Conservation (phyloP, 2,329 filamentous ascomycete species). For the Bisporella sp. region DNA sequence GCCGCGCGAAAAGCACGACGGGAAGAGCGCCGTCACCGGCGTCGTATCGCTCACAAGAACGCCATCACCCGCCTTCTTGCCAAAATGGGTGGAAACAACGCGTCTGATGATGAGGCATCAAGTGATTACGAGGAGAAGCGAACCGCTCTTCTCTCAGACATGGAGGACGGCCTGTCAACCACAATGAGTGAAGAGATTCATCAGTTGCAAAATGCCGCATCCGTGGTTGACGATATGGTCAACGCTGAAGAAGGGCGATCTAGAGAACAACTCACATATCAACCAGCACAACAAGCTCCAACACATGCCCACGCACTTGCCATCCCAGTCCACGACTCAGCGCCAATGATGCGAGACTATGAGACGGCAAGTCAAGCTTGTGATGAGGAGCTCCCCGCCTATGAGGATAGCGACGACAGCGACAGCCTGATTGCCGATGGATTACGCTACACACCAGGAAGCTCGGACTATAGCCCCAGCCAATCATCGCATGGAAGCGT, state of each 20-base stretch:
- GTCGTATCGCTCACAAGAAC: constrained; percentile 14
- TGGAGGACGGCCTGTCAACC: constrained; percentile 16
- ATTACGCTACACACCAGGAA: constrained; percentile 21
- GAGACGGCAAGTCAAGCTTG: background rate
- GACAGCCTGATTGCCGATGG: constrained; percentile 21
- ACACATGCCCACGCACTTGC: background rate
- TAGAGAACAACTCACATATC: background rate
- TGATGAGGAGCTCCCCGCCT: constrained; percentile 1
- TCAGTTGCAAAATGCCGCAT: constrained; percentile 16
- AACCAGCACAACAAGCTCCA: background rate
- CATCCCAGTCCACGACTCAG: background rate
- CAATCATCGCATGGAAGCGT: constrained; percentile 15
- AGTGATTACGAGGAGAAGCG: constrained; percentile 19
- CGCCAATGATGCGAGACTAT: background rate
- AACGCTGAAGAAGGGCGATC: constrained; percentile 8
- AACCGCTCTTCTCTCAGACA: constrained; percentile 9
- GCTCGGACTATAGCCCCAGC: constrained; percentile 16
- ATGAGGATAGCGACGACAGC: constrained; percentile 4
- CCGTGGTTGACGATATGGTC: constrained; percentile 10
- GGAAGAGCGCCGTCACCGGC: constrained; percentile 13
- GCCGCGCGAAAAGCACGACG: constrained; percentile 10
- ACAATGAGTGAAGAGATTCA: constrained; percentile 18
- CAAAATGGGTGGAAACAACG: constrained; percentile 5
- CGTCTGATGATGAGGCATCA: constrained; percentile 1
- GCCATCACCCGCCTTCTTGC: constrained; percentile 11